Evolutionary conservation across 2,329 filamentous ascomycete genomes (phyloP), one percentile per base, ranked within the genome.

Genomic region (Furcasterigmium sp.): DNA sequence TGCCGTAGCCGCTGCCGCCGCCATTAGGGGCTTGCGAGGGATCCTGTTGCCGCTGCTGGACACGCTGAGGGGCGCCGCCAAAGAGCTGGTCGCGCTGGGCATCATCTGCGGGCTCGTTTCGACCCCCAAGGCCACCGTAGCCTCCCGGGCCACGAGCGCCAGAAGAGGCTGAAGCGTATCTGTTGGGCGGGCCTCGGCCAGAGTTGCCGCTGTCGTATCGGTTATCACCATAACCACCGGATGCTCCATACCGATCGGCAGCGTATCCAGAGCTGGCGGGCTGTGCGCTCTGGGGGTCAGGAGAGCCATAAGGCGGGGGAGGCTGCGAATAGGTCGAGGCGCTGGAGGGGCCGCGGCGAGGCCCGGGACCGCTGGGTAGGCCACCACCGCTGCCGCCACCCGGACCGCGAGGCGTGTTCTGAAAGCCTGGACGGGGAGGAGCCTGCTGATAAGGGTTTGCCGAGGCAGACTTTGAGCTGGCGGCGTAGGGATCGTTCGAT

Each of bases 1-100:
- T 46, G 9, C 42, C 48, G 36, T 50, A 50, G 20, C 34, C 43
- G 19, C 45, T 53, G 20, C 23, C n/a, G 18, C 37, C 53, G 15
- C 50, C 46, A 14, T 51, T 56, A 18, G 39, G 43, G 15, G 36
- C 29, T 42, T 36, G 56, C 35, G 37, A 47, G 34, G 6, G 49
- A 7, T 60, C 61, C 15, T 50, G 46, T 30, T 49, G 46, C 10
- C 19, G 34, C 49, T 73, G 65, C 41, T 72, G 67, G 26, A 68
- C 60, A 38, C 77, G 68, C 44, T 76, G 60, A 25, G 73, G 63
- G 3, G 78, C 79, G 37, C 74, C 74, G 9, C 76, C 51, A 46
- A 88, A 87, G 4, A 88, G 70, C 21, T 76, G 79, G 56, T 84
- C 77, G 32, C 82, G 73, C 49, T 82, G 75, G 46, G 64, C 64